Evolutionary conservation across 1,139 yeast genomes (phyloP).

Genomic region (Candida neerlandica): DNA sequence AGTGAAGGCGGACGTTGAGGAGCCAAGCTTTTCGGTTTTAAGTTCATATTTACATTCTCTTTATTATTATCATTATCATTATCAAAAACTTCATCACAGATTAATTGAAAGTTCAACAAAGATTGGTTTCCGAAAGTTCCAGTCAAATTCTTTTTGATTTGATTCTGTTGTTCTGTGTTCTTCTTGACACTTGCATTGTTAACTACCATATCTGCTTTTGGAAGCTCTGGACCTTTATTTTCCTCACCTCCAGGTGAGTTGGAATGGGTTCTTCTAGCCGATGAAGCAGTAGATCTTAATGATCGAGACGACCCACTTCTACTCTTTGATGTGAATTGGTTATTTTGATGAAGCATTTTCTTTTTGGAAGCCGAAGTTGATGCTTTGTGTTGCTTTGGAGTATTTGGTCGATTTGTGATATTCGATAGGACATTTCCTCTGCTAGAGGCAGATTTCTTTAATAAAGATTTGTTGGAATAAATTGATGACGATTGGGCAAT

Average conservation of each 20-base stretch:
- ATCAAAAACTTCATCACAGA: conserved; percentile 36
- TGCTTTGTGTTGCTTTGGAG: conserved; percentile 34
- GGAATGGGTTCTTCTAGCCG: neutral
- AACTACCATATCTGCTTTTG: neutral
- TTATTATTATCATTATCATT: conserved; percentile 11
- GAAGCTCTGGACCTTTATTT: neutral
- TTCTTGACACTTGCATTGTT: neutral
- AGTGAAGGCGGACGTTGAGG: neutral
- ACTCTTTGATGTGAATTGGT: conserved; percentile 19
- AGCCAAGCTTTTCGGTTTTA: conserved; percentile 5
- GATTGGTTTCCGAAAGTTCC: conserved; percentile 26
- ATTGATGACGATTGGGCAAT: conserved; percentile 26
- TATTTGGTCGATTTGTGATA: conserved; percentile 31
- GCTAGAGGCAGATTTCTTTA: conserved; percentile 12
- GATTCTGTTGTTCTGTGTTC: conserved; percentile 9
- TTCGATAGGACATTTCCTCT: conserved; percentile 26
- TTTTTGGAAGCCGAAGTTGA: conserved; percentile 45
- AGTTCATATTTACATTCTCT: too few relatives aligned
- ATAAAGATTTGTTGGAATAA: conserved; percentile 21
- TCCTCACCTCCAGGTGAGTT: neutral
- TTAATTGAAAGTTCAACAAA: conserved; percentile 32
- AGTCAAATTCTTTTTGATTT: conserved; percentile 15
- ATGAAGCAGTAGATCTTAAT: conserved; percentile 10
- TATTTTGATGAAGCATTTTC: conserved; percentile 31
- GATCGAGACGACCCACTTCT: conserved; percentile 8